These are phyloP conservation scores for Veloboletus limbatus DNA, from an alignment of 1,284 basidiomycete species.

Conservation along the genomic window DNA sequence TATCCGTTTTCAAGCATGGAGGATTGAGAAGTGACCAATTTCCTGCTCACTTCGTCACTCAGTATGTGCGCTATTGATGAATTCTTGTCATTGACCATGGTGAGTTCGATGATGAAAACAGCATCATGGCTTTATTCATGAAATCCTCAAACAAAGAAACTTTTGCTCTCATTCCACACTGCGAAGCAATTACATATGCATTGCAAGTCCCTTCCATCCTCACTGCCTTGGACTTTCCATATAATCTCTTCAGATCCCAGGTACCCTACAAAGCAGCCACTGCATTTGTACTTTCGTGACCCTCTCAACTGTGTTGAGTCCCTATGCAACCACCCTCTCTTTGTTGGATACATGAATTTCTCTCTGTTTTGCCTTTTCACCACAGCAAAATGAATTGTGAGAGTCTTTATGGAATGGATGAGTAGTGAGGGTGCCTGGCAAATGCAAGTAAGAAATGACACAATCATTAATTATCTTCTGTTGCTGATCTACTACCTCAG, in stretches of 20 bases:
- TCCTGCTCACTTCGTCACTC: neutral
- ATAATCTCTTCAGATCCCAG: neutral
- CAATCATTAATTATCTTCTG: too few relatives aligned
- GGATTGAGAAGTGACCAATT: neutral
- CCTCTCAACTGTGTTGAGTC: neutral
- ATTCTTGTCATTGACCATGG: neutral
- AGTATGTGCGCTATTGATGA: neutral
- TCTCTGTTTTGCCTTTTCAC: neutral
- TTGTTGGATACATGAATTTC: neutral
- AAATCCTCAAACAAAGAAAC: too few relatives aligned
- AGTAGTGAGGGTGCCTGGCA: conserved; percentile 3
- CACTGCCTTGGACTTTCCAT: neutral
- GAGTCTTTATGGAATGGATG: conserved; percentile 5
- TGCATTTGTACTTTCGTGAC: neutral
- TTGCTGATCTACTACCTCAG: too few relatives aligned
- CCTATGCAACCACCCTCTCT: neutral
- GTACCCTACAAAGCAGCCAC: neutral
- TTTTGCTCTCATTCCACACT: neutral
- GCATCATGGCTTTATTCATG: too few relatives aligned
- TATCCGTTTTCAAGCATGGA: neutral
- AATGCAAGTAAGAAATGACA: neutral
- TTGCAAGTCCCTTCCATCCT: neutral
- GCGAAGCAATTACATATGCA: neutral
- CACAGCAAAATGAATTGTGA: neutral
- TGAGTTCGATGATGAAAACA: too few relatives aligned